A percentile compares a stretch with the other conserved stretches of the same genome.
Conservation (phyloP, 2,329 filamentous ascomycete species). For the Amauroascus verrucosus region DNA sequence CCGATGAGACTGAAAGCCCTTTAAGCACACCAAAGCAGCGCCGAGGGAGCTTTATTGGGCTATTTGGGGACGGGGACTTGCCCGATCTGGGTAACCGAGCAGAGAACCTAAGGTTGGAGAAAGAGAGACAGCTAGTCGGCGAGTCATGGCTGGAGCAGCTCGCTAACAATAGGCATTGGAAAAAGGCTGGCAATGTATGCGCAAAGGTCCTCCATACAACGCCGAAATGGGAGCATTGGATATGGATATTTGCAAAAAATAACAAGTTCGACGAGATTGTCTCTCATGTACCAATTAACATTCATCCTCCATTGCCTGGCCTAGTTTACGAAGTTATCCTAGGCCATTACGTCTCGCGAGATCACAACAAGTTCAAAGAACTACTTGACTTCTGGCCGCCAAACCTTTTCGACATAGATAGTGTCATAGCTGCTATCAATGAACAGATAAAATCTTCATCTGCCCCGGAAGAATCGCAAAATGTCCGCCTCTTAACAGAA, state of each 20-base stretch:
- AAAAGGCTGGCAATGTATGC: conserved; percentile 64
- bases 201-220: conserved; percentile 72
- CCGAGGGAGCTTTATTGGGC: conserved; percentile 48
- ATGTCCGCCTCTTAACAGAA: conserved; percentile 86
- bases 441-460: conserved; percentile 69
- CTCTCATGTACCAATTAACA: conserved; percentile 66
- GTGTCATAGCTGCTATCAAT: conserved; percentile 67
- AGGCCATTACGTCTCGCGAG: conserved; percentile 72
- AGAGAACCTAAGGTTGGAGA: conserved; percentile 57
- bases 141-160: conserved; percentile 89
- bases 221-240: conserved; percentile 87
- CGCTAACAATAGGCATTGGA: conserved; percentile 64
- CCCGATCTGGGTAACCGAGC: not conserved
- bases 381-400: conserved; percentile 74
- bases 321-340: conserved; percentile 83
- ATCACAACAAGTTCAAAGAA: conserved; percentile 65
- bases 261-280: conserved; percentile 85
- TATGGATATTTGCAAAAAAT: conserved; percentile 79
- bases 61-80: conserved; percentile 61
- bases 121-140: conserved; percentile 81
- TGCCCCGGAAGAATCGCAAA: conserved; percentile 64
- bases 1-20: conserved; percentile 28
- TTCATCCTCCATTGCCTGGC: conserved; percentile 67
- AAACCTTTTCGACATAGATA: conserved; percentile 70
- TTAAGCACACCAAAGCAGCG: conserved; percentile 27